These are phyloP conservation scores for Cadophora gregata DNA, from an alignment of 2,329 filamentous ascomycete species.

Conservation along the genomic window DNA sequence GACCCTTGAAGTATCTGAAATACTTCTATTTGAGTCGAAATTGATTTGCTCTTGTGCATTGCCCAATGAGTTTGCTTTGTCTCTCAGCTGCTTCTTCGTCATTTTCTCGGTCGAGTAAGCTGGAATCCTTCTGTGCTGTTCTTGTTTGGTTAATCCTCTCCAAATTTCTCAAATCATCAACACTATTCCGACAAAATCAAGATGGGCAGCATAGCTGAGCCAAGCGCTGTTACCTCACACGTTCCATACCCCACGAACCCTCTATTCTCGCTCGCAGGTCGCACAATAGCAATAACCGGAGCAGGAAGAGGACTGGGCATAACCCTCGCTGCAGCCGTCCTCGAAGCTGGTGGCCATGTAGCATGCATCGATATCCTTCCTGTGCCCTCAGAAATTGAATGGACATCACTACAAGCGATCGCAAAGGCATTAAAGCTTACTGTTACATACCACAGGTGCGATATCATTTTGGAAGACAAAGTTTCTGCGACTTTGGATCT, in stretches of 20 bases:
- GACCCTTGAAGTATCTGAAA: background rate
- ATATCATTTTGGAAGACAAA: constrained; percentile 53
- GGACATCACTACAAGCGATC: constrained; percentile 46
- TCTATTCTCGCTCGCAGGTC: constrained; percentile 46
- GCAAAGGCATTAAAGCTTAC: constrained; percentile 9
- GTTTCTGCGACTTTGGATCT: constrained; percentile 47
- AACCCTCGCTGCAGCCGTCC: constrained; percentile 53
- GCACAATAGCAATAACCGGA: constrained; percentile 53
- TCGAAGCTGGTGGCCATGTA: constrained; percentile 55
- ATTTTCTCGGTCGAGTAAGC: background rate
- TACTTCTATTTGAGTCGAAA: background rate
- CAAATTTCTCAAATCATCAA: background rate
- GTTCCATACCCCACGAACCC: background rate
- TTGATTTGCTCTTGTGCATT: background rate
- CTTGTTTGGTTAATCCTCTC: background rate
- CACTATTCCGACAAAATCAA: background rate
- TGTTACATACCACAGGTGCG: constrained; percentile 44
- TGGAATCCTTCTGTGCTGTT: background rate
- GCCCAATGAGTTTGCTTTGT: background rate
- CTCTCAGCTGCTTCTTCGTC: background rate
- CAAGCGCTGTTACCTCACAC: background rate
- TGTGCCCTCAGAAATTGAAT: constrained; percentile 9
- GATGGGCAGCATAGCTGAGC: background rate
- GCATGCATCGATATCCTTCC: constrained; percentile 16
- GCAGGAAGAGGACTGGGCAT: constrained; percentile 57